These are phyloP conservation scores for Hemisphaericaspora xylofermentans DNA, from an alignment of 1,139 yeast genomes.

Conservation along the genomic window DNA sequence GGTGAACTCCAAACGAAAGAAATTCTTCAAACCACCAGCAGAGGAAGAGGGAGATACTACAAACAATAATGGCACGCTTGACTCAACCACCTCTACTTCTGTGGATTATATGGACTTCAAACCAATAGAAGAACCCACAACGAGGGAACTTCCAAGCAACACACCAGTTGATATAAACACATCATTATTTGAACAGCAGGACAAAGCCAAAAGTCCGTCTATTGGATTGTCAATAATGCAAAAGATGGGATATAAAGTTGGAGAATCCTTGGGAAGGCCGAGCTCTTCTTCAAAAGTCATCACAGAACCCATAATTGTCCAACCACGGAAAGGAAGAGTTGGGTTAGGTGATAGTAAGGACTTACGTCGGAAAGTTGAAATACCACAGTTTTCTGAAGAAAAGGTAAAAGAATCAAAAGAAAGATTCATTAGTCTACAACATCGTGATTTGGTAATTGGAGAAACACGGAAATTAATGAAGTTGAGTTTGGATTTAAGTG, in stretches of 20 bases:
- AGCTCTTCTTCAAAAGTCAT: conserved; percentile 16
- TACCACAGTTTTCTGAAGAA: conserved; percentile 1
- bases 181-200: conserved; percentile 16
- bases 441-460: conserved; percentile 3
- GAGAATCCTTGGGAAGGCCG: conserved; percentile 39
- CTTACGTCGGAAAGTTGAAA: background rate
- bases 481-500: conserved; percentile 28
- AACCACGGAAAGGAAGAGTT: conserved; percentile 7
- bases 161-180: conserved; percentile 5
- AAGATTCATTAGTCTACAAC: background rate
- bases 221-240: conserved; percentile 53
- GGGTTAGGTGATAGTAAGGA: conserved; percentile 13
- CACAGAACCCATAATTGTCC: conserved; percentile 19
- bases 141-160: background rate
- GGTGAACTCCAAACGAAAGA: conserved; percentile 4
- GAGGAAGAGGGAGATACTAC: background rate
- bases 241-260: conserved; percentile 55
- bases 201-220: conserved; percentile 17
- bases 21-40: conserved; percentile 9
- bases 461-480: conserved; percentile 20
- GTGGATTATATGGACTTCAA: conserved; percentile 2
- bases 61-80: too few relatives aligned
- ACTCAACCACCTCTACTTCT: background rate
- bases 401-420: conserved; percentile 4
- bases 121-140: background rate